Evolutionary conservation across 192 early-diverging fungal species (phyloP).

Genomic region (Coemansia sp.): DNA sequence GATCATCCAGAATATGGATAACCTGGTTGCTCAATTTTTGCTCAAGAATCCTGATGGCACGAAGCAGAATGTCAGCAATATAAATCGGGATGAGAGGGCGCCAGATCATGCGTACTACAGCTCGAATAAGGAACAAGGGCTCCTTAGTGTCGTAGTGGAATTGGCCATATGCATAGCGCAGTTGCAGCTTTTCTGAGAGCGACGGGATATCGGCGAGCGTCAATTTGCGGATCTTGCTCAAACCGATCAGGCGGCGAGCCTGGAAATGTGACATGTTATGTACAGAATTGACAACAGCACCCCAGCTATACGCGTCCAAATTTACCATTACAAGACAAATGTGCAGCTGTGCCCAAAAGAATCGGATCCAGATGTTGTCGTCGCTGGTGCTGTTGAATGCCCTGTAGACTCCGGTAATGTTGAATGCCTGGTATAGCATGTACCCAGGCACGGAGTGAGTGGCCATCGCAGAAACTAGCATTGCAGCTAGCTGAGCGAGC

Average conservation of each 20-base stretch:
- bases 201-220: conserved; percentile 22
- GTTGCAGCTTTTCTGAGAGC: conserved; percentile 25
- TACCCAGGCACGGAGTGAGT: conserved; percentile 2
- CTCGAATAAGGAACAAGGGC: conserved; percentile 40
- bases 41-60: not conserved
- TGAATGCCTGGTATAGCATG: not conserved
- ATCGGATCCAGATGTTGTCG: not conserved
- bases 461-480: not conserved
- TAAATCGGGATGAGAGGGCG: conserved; percentile 40
- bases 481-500: not conserved
- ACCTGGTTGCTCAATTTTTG: conserved; percentile 13
- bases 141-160: conserved; percentile 36
- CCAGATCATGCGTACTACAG: conserved; percentile 41
- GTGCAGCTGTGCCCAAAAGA: not conserved
- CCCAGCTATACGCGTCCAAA: not conserved
- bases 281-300: not conserved
- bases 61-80: conserved; percentile 11
- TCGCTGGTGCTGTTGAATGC: not conserved
- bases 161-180: conserved; percentile 17
- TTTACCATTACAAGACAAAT: not conserved
- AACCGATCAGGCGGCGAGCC: conserved; percentile 23
- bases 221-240: conserved; percentile 26
- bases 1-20: conserved; percentile 25
- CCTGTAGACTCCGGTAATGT: conserved; percentile 7
- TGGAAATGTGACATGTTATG: conserved; percentile 1